Percentiles rank a stretch among this genome's conserved stretches.
Evolutionary conservation across 2,329 filamentous ascomycete species (phyloP).

Genomic region (Phaeosphaeria sp.): DNA sequence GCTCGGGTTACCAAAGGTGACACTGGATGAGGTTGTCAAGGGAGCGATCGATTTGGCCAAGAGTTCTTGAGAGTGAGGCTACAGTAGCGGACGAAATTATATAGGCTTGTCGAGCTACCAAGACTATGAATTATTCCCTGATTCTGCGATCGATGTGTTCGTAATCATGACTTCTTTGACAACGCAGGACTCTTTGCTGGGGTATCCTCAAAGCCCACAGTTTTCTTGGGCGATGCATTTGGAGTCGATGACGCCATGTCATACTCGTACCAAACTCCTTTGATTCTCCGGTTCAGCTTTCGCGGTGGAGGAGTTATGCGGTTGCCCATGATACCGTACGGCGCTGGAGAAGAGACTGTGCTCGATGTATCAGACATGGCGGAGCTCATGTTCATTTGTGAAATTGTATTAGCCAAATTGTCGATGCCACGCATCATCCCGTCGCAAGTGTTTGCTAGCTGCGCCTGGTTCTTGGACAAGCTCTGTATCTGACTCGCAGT

Average conservation of each 20-base stretch:
- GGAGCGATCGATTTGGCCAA: constrained; percentile 7
- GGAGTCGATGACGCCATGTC: constrained; percentile 21
- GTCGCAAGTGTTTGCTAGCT: constrained; percentile 37
- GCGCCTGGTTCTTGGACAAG: constrained; percentile 34
- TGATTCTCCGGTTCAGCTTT: constrained; percentile 42
- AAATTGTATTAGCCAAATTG: constrained; percentile 22
- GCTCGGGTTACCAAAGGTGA: constrained; percentile 24
- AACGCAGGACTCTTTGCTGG: constrained; percentile 29
- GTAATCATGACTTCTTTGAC: constrained; percentile 11
- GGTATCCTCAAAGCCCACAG: constrained; percentile 26
- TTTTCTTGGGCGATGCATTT: constrained; percentile 17
- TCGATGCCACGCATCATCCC: constrained; percentile 40
- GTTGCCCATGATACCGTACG: constrained; percentile 22
- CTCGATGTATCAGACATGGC: constrained; percentile 23
- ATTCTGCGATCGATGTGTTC: background rate
- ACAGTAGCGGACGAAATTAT: background rate
- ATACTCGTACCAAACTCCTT: constrained; percentile 48
- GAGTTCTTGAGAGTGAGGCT: background rate
- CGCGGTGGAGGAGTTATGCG: constrained; percentile 37
- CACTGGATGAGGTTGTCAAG: constrained; percentile 27
- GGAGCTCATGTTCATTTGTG: constrained; percentile 17
- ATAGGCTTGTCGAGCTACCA: background rate
- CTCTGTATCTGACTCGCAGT: constrained; percentile 37
- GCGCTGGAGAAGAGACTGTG: constrained; percentile 10
- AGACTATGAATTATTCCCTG: background rate